Percentiles rank a stretch among this genome's conserved stretches.
Evolutionary conservation across 345 rosid species (phyloP).

Genomic region (Firmiana major): DNA sequence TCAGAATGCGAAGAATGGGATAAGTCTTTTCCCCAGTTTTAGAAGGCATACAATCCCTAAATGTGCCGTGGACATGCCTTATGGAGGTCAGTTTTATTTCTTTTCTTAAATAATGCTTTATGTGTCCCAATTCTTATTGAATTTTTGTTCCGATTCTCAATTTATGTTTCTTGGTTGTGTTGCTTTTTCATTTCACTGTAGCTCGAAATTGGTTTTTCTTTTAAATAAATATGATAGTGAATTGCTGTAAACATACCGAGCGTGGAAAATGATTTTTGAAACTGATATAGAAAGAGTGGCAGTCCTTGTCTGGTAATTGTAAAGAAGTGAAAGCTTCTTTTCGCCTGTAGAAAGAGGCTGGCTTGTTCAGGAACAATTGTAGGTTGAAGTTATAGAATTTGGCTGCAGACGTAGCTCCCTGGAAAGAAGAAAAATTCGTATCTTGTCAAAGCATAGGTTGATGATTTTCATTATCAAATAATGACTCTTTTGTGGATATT

Average conservation of each 20-base stretch:
- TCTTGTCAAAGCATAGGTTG: neutral
- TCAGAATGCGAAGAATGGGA: slow-evolving; percentile 21
- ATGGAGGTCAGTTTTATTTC: slow-evolving; percentile 48
- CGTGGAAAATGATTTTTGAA: neutral
- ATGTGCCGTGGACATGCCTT: slow-evolving; percentile 60
- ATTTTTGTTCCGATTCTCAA: neutral
- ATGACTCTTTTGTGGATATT: neutral
- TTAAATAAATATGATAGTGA: neutral
- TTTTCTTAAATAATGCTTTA: neutral
- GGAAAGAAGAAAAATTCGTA: neutral
- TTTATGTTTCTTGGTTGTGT: neutral
- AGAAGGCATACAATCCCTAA: slow-evolving; percentile 34
- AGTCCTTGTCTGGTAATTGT: neutral
- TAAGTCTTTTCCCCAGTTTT: slow-evolving; percentile 20
- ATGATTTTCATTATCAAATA: neutral
- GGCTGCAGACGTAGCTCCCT: neutral
- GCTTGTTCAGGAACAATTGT: neutral
- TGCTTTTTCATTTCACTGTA: neutral
- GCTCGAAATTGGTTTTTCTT: neutral
- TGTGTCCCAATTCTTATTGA: neutral
- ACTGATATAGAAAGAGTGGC: neutral
- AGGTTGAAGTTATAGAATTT: neutral
- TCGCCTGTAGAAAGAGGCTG: neutral
- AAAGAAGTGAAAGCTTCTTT: neutral
- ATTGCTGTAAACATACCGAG: neutral